Conservation (phyloP, 192 early-diverging fungal genomes). For the Jimgerdemannia lactiflua region DNA sequence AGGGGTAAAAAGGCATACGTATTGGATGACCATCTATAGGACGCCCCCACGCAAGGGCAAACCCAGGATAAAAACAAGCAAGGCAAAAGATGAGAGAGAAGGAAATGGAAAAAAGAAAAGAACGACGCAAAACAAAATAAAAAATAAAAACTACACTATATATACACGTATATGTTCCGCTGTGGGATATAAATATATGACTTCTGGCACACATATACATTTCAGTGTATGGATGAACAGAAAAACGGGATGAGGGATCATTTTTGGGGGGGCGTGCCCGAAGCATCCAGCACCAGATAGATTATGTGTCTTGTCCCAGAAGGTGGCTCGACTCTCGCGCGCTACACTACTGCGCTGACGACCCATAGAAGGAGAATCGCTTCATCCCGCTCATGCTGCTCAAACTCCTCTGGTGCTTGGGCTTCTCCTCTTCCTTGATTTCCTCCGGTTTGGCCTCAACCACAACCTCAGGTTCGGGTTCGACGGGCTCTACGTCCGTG, state of each 20-base stretch:
- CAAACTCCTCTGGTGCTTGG: neutral
- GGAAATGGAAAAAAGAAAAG: too few species aligned
- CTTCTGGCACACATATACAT: neutral
- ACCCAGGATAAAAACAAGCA: too few species aligned
- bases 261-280: neutral
- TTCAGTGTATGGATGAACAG: neutral
- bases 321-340: neutral
- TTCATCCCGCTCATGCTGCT: neutral
- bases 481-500: neutral
- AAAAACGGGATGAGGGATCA: neutral
- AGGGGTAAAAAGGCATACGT: neutral
- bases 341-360: too few species aligned
- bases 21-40: too few species aligned
- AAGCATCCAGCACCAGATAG: neutral
- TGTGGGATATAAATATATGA: neutral
- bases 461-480: too few species aligned
- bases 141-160: neutral
- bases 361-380: neutral
- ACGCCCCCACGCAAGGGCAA: too few species aligned
- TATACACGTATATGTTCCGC: neutral
- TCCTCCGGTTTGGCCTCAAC: too few species aligned
- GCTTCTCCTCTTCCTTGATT: too few species aligned
- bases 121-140: neutral
- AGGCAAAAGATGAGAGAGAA: too few species aligned
- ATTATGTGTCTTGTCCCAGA: neutral